phyloP scores from a whole-genome alignment of 169 alveolate species.

The Pseudocohnilembus persalinus region DNA sequence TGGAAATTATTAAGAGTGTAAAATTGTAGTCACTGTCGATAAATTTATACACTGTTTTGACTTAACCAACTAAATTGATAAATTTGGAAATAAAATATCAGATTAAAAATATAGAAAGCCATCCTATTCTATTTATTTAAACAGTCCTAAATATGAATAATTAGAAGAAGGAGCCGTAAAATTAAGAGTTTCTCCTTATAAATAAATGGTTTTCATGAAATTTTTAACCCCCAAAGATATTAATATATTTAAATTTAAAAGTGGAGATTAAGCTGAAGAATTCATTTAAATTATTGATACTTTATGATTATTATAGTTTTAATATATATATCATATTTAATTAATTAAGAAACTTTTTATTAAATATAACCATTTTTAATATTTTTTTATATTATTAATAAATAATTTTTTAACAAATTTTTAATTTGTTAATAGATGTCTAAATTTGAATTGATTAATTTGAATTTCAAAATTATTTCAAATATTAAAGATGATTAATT shows the following conservation, averaged over 20 bases:
- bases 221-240: not conserved
- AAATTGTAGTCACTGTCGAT: not conserved
- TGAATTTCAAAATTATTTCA: too few species aligned
- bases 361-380: too few species aligned
- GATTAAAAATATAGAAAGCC: not conserved
- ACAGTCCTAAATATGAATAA: not conserved
- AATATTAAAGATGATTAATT: too few species aligned
- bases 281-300: not conserved
- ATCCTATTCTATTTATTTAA: not conserved
- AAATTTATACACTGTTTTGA: not conserved
- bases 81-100: not conserved
- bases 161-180: not conserved
- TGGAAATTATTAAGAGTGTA: not conserved
- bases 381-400: too few species aligned
- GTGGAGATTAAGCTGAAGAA: not conserved
- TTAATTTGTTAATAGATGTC: too few species aligned
- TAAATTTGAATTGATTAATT: too few species aligned
- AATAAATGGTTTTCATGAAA: not conserved
- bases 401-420: too few species aligned
- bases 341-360: too few species aligned
- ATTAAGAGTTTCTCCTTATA: not conserved
- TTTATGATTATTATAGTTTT: not conserved
- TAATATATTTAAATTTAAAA: too few species aligned
- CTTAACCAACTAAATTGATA: not conserved
- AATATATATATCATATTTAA: too few species aligned